These are phyloP conservation scores for Jackrogersella minutella DNA, from an alignment of 495 filamentous ascomycete species.

Conservation along the genomic window DNA sequence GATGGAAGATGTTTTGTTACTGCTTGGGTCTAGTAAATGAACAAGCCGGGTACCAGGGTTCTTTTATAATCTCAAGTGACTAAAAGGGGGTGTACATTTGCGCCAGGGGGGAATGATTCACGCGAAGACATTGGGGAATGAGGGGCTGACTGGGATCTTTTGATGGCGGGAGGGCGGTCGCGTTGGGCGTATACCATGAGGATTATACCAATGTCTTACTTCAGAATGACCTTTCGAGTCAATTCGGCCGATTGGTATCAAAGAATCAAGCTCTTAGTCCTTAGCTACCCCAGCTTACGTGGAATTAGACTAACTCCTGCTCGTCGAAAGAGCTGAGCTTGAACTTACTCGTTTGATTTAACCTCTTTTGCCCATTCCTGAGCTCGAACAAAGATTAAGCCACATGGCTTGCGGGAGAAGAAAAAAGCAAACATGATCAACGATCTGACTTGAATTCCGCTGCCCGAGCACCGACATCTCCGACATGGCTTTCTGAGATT, in stretches of 20 bases:
- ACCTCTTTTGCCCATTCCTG: not conserved
- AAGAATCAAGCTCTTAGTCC: not conserved
- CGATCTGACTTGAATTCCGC: not conserved
- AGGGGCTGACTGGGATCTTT: constrained; percentile 25
- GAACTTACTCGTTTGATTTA: not conserved
- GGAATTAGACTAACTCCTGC: no score
- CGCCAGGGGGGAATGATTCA: no score
- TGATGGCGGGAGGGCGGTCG: not conserved
- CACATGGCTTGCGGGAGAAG: not conserved
- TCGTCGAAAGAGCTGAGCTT: not conserved
- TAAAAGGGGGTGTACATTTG: no score
- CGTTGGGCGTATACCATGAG: not conserved
- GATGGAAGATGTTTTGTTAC: not conserved
- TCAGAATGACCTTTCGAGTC: not conserved
- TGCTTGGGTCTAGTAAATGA: not conserved
- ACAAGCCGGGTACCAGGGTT: not conserved
- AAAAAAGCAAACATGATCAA: not conserved
- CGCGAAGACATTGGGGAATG: constrained; percentile 22
- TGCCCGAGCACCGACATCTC: not conserved
- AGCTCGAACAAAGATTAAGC: not conserved
- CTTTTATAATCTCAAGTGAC: constrained; percentile 17
- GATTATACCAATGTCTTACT: constrained; percentile 7
- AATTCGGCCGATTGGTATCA: not conserved
- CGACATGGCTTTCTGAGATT: not conserved
- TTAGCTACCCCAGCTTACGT: not conserved